Base-by-base conservation (phyloP, 1,139 yeast species). In the Meyerozyma smithsonii region DNA sequence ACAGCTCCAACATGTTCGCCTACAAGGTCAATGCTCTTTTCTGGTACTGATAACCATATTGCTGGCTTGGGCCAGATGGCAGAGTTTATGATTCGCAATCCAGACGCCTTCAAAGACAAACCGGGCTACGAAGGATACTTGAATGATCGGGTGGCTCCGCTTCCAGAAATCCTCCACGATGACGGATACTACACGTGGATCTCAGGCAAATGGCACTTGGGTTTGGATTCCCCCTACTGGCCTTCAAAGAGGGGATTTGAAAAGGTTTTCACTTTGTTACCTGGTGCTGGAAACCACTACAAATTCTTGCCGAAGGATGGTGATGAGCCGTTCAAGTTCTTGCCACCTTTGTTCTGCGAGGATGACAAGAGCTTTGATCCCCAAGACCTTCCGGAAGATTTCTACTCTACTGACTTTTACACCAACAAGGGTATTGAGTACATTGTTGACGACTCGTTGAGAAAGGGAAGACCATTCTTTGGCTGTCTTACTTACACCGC, bases 1-100 rank as follows among this genome's bases (percentile, higher is more conserved):
- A 74, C 84, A 3, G 84, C 84, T 3, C 71, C 83, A 1, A 83
- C 84, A 3, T 79, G 84, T 47, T 77, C 83, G 2, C 84, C 84
- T 3, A 79, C 84, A 0, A 59, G 84, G 44, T 77, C 83, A 10
- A 79, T 79, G 80, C 61, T 79, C 7, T 58, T 79, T 34, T 72
- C 80, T 2, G 84, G 84, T 2, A 77, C 82, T 0, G 83, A 77
- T 46, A 75, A 77, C 49, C 83, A 77, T 43, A 69, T 77, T 52
- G 82, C 82, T 7, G 83, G 83, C 0, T 55, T 77, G 41, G 82
- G 82, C 4, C 81, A 77, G 50, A 75, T 77, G 81, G 72, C 70
- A 0, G 83, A 77, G 49, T 71, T 69, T 51, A 62, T 67, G 0
- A 45, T 56, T 15, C 49, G 61, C 12, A 54, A 60, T 32, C 72